phyloP scores from a whole-genome alignment of 805 yeast genomes.

The Saccharomycopsis oosterbeekiorum region DNA sequence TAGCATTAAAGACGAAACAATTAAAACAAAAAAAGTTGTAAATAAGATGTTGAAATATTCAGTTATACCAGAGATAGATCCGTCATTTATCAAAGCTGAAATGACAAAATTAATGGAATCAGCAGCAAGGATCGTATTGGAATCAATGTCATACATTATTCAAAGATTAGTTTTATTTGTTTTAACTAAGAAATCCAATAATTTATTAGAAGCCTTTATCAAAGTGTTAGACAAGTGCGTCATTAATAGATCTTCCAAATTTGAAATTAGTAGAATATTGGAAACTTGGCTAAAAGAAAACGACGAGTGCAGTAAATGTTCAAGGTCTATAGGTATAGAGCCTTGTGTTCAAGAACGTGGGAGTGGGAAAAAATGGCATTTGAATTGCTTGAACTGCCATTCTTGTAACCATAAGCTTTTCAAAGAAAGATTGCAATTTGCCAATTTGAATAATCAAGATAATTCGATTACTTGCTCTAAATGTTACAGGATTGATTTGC shows the following conservation, averaged over 20 bases:
- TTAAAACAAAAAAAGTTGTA: neutral
- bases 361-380: slow-evolving; percentile 12
- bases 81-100: slow-evolving; percentile 6
- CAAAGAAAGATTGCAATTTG: slow-evolving; percentile 1
- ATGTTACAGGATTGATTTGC: neutral
- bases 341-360: slow-evolving; percentile 9
- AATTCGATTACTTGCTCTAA: slow-evolving; percentile 2
- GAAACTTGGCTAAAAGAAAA: slow-evolving; percentile 11
- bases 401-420: slow-evolving; percentile 7
- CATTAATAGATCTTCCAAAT: neutral
- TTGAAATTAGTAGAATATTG: slow-evolving; percentile 7
- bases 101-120: neutral
- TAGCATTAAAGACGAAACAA: slow-evolving; percentile 3
- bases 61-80: slow-evolving; percentile 10
- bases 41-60: slow-evolving; percentile 9
- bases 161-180: slow-evolving; percentile 9
- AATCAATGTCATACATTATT: slow-evolving; percentile 7
- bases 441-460: neutral
- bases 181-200: slow-evolving; percentile 1
- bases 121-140: neutral
- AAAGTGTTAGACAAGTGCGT: neutral
- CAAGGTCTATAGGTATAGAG: slow-evolving; percentile 1
- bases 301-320: slow-evolving; percentile 4
- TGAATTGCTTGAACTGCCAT: slow-evolving; percentile 8
- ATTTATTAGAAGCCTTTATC: neutral